Conservation (phyloP, 2,329 filamentous ascomycete species). For the Aphanoascus verrucosus region DNA sequence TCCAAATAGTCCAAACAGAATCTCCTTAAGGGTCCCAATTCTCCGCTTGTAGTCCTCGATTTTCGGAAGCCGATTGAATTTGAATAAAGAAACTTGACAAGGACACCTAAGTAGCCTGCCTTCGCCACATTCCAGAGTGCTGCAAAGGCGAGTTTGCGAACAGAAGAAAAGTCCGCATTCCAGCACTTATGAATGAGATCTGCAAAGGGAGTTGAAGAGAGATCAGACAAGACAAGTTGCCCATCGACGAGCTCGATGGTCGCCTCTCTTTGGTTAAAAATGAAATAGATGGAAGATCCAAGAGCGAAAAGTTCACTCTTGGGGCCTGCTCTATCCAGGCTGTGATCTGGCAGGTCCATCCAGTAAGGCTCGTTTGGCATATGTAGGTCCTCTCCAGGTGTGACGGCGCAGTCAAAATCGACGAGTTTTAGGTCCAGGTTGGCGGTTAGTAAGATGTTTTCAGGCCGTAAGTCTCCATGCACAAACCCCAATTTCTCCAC, state of each 20-base stretch:
- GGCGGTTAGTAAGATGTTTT: background rate
- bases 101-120: background rate
- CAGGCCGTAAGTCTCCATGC: conserved; percentile 4
- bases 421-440: conserved; percentile 3
- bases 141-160: background rate
- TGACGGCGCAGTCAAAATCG: conserved; percentile 5
- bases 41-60: background rate
- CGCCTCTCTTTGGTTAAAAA: background rate
- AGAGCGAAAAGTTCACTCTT: conserved; percentile 8
- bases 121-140: conserved; percentile 1
- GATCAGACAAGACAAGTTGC: background rate
- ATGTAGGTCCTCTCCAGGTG: background rate
- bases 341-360: background rate
- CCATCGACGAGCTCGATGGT: background rate
- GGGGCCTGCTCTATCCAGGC: background rate
- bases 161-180: background rate
- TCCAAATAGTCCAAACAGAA: conserved; percentile 3
- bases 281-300: conserved; percentile 9
- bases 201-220: conserved; percentile 1
- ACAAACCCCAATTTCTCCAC: conserved; percentile 4
- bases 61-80: conserved; percentile 3
- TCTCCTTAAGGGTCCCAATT: background rate
- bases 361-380: conserved; percentile 2
- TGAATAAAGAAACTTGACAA: background rate
- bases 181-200: conserved; percentile 1